Conservation (phyloP, 192 early-diverging fungal genomes). For the Coemansia sp. region DNA sequence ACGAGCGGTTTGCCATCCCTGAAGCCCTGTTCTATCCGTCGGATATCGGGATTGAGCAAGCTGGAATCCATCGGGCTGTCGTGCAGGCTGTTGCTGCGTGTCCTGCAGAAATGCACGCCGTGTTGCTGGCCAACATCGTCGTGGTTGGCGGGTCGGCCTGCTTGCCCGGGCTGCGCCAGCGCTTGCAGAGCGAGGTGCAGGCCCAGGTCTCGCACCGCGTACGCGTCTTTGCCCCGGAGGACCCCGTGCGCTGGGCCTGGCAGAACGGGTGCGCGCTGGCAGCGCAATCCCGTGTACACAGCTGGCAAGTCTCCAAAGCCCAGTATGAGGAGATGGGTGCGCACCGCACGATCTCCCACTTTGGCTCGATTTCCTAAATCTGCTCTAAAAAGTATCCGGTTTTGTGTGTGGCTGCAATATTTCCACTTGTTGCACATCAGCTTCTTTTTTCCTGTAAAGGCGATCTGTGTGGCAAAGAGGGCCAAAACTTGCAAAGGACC, state of each 20-base stretch:
- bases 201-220: slow-evolving; percentile 71
- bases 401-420: not conserved
- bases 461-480: not conserved
- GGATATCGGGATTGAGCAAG: slow-evolving; percentile 85
- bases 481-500: too few species aligned
- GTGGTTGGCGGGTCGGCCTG: slow-evolving; percentile 89
- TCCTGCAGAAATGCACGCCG: slow-evolving; percentile 82
- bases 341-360: slow-evolving; percentile 24
- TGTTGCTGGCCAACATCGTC: slow-evolving; percentile 90
- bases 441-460: not conserved
- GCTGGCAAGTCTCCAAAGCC: slow-evolving; percentile 24
- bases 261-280: slow-evolving; percentile 15
- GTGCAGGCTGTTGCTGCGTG: slow-evolving; percentile 92
- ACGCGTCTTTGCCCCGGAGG: slow-evolving; percentile 7
- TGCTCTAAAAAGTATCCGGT: not conserved
- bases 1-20: slow-evolving; percentile 94
- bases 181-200: slow-evolving; percentile 93
- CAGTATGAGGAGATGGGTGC: slow-evolving; percentile 40
- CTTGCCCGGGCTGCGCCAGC: slow-evolving; percentile 88
- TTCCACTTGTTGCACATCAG: not conserved
- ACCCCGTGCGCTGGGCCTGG: slow-evolving; percentile 27
- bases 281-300: not conserved
- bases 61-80: slow-evolving; percentile 90
- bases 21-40: slow-evolving; percentile 96
- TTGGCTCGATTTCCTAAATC: slow-evolving; percentile 13